Conservation (phyloP, 2,329 filamentous ascomycete genomes). For the Atkinsonella texensis region DNA sequence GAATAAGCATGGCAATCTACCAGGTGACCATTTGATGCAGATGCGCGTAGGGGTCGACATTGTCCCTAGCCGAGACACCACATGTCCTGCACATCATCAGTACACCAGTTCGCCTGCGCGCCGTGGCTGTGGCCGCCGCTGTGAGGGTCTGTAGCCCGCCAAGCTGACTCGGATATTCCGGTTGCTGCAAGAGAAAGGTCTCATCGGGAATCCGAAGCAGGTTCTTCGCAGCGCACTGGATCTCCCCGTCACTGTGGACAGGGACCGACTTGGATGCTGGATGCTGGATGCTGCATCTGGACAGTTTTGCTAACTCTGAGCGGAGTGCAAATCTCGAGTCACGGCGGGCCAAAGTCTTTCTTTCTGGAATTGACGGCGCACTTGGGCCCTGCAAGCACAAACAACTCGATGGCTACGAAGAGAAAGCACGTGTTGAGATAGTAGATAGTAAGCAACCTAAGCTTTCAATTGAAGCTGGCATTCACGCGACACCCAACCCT, state of each 20-base stretch:
- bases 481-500: neutral
- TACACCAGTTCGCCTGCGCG: neutral
- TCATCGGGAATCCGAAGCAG: constrained; percentile 8
- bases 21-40: no score
- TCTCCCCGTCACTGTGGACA: constrained; percentile 8
- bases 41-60: neutral
- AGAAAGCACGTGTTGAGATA: neutral
- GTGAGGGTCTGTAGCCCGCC: neutral
- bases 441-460: neutral
- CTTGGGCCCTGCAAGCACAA: neutral
- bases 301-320: constrained; percentile 10
- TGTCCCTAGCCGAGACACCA: neutral
- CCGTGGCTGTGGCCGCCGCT: neutral
- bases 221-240: constrained; percentile 10
- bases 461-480: neutral
- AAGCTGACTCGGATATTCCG: neutral
- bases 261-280: constrained; percentile 12
- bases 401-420: no score
- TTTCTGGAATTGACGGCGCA: no score
- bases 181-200: constrained; percentile 1
- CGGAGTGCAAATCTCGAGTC: neutral
- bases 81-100: neutral
- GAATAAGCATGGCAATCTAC: no score
- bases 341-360: neutral
- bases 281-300: no score